Percentiles rank a stretch among this genome's conserved stretches.
Evolutionary conservation across 192 early-diverging fungal species (phyloP).

Genomic region (Mortierella hygrophila): DNA sequence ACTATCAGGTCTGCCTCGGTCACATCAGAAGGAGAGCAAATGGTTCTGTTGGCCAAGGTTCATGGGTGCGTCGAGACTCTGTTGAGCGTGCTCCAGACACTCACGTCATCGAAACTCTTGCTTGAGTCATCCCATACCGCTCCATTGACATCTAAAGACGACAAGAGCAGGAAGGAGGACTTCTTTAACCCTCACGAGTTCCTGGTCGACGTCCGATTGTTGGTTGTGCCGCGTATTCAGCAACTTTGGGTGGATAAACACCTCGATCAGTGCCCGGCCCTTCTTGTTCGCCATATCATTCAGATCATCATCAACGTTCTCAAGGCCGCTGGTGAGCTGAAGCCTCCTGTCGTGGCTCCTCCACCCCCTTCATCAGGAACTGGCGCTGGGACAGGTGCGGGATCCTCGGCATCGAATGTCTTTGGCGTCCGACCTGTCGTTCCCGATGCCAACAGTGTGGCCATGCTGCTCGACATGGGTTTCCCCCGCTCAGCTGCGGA

Average conservation of each 20-base stretch:
- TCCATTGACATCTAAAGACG: conserved; percentile 63
- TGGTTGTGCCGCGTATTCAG: conserved; percentile 70
- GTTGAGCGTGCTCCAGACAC: conserved; percentile 73
- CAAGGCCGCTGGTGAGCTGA: conserved; percentile 79
- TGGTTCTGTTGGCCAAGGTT: conserved; percentile 54
- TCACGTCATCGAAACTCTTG: conserved; percentile 79
- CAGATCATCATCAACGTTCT: conserved; percentile 76
- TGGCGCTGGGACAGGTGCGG: conserved; percentile 6
- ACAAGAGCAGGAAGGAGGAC: conserved; percentile 64
- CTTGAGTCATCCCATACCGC: conserved; percentile 80
- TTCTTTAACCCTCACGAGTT: conserved; percentile 83
- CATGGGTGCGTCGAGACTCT: conserved; percentile 67
- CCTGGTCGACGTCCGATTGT: conserved; percentile 72
- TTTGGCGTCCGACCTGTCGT: conserved; percentile 61
- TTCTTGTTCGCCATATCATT: conserved; percentile 70
- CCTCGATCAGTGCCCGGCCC: conserved; percentile 64
- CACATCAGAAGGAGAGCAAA: conserved; percentile 49
- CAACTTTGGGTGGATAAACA: conserved; percentile 75
- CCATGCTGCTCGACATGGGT: conserved; percentile 89
- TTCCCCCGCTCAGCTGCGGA: conserved; percentile 85
- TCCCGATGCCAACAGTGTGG: conserved; percentile 73
- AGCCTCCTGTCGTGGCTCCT: conserved; percentile 49
- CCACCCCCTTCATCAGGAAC: conserved; percentile 21
- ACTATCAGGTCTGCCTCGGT: conserved; percentile 22
- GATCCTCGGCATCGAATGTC: conserved; percentile 25